Conservation (phyloP, 306 rosid species). For the Lablab purpureus region DNA sequence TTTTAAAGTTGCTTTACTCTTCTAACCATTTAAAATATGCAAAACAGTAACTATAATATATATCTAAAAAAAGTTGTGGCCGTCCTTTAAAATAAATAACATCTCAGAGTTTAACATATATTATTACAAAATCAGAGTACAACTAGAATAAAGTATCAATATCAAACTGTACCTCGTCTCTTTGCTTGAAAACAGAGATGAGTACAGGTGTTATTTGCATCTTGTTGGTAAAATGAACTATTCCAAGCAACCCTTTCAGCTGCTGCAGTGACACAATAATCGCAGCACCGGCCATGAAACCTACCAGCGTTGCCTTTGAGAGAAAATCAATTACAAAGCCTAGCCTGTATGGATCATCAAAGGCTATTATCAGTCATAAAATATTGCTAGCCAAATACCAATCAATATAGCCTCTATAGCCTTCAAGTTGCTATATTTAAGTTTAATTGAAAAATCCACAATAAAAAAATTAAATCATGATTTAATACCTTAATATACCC, state of each 20-base stretch:
- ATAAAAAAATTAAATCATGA: background rate
- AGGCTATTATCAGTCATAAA: slow-evolving; percentile 37
- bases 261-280: slow-evolving; percentile 93
- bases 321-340: slow-evolving; percentile 96
- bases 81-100: background rate
- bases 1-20: slow-evolving; percentile 19
- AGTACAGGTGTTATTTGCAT: slow-evolving; percentile 87
- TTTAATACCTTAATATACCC: slow-evolving; percentile 77
- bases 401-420: background rate
- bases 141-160: slow-evolving; percentile 16
- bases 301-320: slow-evolving; percentile 92
- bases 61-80: background rate
- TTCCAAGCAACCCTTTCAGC: slow-evolving; percentile 92
- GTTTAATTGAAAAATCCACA: background rate
- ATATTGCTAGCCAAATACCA: background rate
- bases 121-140: background rate
- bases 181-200: slow-evolving; percentile 66
- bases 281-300: slow-evolving; percentile 99
- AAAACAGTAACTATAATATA: background rate
- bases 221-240: slow-evolving; percentile 77
- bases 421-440: background rate
- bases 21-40: slow-evolving; percentile 6
- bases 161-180: slow-evolving; percentile 65
- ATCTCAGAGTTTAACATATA: background rate
- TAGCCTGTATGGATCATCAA: slow-evolving; percentile 59